These are phyloP conservation scores for Magnusiomyces tetraspermus DNA, from an alignment of 1,139 yeast species.

Conservation along the genomic window DNA sequence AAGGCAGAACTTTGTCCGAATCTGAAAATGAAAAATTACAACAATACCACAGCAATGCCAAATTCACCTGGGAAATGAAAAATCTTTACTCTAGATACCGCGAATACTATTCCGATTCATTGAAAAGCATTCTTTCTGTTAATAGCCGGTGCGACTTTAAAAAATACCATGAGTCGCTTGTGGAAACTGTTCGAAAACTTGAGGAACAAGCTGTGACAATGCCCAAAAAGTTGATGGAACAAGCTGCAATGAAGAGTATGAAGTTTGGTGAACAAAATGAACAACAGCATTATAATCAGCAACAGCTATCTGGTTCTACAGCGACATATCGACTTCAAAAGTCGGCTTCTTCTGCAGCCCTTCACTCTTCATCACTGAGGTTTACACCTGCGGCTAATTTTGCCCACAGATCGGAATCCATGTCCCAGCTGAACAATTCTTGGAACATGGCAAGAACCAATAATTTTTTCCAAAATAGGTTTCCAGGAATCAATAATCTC, in stretches of 20 bases:
- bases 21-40: not conserved
- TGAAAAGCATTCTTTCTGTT: not conserved
- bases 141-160: not conserved
- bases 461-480: too few relatives aligned
- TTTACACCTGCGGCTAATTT: too few relatives aligned
- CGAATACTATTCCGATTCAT: not conserved
- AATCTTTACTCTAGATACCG: not conserved
- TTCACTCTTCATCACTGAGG: too few relatives aligned
- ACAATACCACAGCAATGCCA: not conserved
- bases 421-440: too few relatives aligned
- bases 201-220: not conserved
- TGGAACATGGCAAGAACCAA: too few relatives aligned
- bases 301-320: too few relatives aligned
- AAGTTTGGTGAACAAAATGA: too few relatives aligned
- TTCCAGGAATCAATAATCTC: too few relatives aligned
- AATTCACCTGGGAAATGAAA: not conserved
- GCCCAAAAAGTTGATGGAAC: not conserved
- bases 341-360: too few relatives aligned
- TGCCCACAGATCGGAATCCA: too few relatives aligned
- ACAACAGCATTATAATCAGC: too few relatives aligned
- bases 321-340: too few relatives aligned
- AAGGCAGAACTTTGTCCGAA: not conserved
- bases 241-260: not conserved
- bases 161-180: not conserved
- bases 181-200: not conserved